A percentile compares a stretch with the other conserved stretches of the same genome.
These are phyloP conservation scores for Anisogramma anomala DNA, from an alignment of 2,329 filamentous ascomycete genomes.

Conservation along the genomic window DNA sequence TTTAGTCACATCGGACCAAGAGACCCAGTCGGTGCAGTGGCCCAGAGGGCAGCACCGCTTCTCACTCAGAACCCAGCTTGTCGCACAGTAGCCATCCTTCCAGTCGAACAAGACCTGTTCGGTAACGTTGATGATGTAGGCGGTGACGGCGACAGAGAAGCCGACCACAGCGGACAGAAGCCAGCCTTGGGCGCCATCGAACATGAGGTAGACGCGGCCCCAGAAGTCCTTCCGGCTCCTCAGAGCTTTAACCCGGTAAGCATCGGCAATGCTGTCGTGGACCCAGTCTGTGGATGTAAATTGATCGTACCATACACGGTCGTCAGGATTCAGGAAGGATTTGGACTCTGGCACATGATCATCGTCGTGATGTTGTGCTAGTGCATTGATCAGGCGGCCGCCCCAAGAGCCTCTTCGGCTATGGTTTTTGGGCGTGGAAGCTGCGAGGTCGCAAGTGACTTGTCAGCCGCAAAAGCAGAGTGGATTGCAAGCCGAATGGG, in stretches of 20 bases:
- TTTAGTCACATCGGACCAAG: conserved; percentile 41
- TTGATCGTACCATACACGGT: conserved; percentile 97
- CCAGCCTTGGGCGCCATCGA: conserved; percentile 90
- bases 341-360: conserved; percentile 49
- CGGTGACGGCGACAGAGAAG: conserved; percentile 69
- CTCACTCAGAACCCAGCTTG: conserved; percentile 61
- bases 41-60: conserved; percentile 49
- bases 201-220: conserved; percentile 63
- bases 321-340: conserved; percentile 58
- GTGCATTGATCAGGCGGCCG: conserved; percentile 49
- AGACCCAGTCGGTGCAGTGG: conserved; percentile 44
- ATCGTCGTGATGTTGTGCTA: conserved; percentile 39
- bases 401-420: conserved; percentile 48
- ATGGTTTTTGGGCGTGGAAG: conserved; percentile 34
- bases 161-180: conserved; percentile 84
- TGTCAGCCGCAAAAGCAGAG: background rate
- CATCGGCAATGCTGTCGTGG: conserved; percentile 91
- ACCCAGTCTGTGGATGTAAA: conserved; percentile 98
- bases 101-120: conserved; percentile 79
- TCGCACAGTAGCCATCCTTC: conserved; percentile 76
- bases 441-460: background rate
- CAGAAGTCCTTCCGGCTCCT: conserved; percentile 72
- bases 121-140: conserved; percentile 80
- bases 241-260: conserved; percentile 74
- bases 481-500: background rate